These are phyloP conservation scores for Ogataea pini DNA, from an alignment of 805 yeast species.

Conservation along the genomic window DNA sequence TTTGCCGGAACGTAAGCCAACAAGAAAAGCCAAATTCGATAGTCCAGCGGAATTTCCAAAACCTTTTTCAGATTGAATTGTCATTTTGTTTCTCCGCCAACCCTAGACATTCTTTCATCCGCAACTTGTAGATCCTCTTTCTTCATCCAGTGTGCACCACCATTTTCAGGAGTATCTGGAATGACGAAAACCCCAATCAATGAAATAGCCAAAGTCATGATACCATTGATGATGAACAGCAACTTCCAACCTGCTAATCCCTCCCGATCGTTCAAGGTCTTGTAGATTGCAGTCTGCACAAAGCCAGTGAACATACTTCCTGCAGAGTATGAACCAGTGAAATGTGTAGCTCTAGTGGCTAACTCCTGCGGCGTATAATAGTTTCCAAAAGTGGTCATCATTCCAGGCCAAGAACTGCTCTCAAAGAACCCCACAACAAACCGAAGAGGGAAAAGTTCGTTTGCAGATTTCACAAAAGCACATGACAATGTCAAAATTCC, in stretches of 20 bases:
- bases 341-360: slow-evolving; percentile 58
- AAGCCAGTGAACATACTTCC: slow-evolving; percentile 64
- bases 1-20: not conserved
- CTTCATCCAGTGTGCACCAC: slow-evolving; percentile 29
- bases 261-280: slow-evolving; percentile 44
- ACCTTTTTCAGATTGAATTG: not conserved
- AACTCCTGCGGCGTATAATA: slow-evolving; percentile 58
- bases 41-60: not conserved
- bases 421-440: slow-evolving; percentile 63
- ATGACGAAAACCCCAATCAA: slow-evolving; percentile 55
- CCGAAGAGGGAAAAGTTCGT: slow-evolving; percentile 52
- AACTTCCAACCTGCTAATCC: slow-evolving; percentile 68
- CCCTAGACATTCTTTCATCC: not conserved
- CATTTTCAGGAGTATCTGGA: slow-evolving; percentile 48
- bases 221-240: slow-evolving; percentile 65
- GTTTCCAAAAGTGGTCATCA: slow-evolving; percentile 45
- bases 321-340: slow-evolving; percentile 60
- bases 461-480: slow-evolving; percentile 41
- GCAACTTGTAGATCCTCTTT: slow-evolving; percentile 6
- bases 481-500: slow-evolving; percentile 54
- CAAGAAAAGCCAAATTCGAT: not conserved
- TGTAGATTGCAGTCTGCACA: slow-evolving; percentile 54
- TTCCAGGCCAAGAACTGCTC: slow-evolving; percentile 46
- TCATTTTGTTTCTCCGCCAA: not conserved
- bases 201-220: slow-evolving; percentile 58